These are phyloP conservation scores for Sporobolomyces roseus DNA, from an alignment of 768 basidiomycete species.

Conservation along the genomic window DNA sequence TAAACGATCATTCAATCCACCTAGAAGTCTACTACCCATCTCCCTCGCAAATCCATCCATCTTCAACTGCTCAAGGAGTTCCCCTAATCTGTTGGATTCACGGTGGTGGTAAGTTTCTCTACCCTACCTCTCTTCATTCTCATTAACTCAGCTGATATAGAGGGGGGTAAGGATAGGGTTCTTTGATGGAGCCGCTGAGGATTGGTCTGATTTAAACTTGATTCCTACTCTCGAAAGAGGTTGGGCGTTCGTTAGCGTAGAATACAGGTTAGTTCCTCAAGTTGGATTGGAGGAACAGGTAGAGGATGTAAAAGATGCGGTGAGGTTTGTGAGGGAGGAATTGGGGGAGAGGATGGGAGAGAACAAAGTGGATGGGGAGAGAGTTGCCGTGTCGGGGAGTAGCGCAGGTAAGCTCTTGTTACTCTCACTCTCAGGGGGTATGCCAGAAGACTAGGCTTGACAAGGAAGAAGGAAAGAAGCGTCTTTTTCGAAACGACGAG, in stretches of 20 bases:
- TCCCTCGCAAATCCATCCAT: background rate
- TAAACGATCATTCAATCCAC: constrained; percentile 17
- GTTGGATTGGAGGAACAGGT: constrained; percentile 27
- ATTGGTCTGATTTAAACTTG: constrained; percentile 21
- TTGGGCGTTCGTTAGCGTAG: constrained; percentile 33
- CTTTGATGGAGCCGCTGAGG: constrained; percentile 35
- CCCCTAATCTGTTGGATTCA: constrained; percentile 26
- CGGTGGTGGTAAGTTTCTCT: constrained; percentile 29
- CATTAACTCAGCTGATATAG: no score
- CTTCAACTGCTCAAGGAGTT: background rate
- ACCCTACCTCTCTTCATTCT: no score
- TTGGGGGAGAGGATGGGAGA: constrained; percentile 27
- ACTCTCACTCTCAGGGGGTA: no score
- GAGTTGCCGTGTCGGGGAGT: constrained; percentile 12
- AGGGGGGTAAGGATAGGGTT: constrained; percentile 1
- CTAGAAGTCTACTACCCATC: constrained; percentile 33
- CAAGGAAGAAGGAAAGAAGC: background rate
- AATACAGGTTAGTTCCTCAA: constrained; percentile 35
- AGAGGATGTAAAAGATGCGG: constrained; percentile 23
- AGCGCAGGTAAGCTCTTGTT: constrained; percentile 27
- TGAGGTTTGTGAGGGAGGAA: constrained; percentile 16
- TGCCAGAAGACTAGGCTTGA: no score
- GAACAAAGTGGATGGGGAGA: constrained; percentile 16
- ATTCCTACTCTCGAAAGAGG: constrained; percentile 26
- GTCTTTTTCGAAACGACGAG: background rate